phyloP scores from a whole-genome alignment of 2,329 filamentous ascomycete species.

The Trichoderma sp. region DNA sequence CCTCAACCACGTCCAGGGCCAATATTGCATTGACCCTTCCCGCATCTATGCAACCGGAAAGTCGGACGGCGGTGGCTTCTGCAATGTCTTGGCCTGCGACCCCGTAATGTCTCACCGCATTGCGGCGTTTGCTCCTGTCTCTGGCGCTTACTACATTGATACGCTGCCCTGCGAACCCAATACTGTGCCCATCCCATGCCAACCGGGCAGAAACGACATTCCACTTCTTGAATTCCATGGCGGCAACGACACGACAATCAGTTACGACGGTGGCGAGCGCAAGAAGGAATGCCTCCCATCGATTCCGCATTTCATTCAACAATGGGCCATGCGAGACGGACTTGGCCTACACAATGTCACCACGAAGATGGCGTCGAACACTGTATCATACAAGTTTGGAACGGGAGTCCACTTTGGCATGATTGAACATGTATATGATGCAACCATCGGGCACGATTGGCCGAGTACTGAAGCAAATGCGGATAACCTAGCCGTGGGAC shows the following conservation, averaged over 20 bases:
- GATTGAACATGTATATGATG: background rate
- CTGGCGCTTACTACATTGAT: conserved; percentile 7
- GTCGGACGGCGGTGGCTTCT: conserved; percentile 8
- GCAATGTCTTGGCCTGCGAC: conserved; percentile 3
- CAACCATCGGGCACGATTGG: conserved; percentile 12
- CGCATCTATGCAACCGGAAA: conserved; percentile 6
- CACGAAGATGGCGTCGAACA: background rate
- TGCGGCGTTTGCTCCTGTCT: conserved; percentile 6
- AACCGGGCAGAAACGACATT: background rate
- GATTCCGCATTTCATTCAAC: conserved; percentile 15
- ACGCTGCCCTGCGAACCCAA: background rate
- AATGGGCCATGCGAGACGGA: background rate
- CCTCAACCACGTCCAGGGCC: conserved; percentile 1
- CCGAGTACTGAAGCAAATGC: background rate
- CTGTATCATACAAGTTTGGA: background rate
- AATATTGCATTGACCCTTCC: background rate
- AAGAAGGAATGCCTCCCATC: conserved; percentile 9
- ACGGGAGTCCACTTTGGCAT: background rate
- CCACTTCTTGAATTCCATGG: conserved; percentile 10
- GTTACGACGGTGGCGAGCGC: background rate
- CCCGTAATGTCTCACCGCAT: background rate
- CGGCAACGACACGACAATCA: conserved; percentile 4
- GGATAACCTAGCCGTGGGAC: background rate
- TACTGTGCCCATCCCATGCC: background rate
- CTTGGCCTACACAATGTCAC: background rate